Evolutionary conservation across 139 green algal species (phyloP).

Genomic region (Haematococcus sp.): DNA sequence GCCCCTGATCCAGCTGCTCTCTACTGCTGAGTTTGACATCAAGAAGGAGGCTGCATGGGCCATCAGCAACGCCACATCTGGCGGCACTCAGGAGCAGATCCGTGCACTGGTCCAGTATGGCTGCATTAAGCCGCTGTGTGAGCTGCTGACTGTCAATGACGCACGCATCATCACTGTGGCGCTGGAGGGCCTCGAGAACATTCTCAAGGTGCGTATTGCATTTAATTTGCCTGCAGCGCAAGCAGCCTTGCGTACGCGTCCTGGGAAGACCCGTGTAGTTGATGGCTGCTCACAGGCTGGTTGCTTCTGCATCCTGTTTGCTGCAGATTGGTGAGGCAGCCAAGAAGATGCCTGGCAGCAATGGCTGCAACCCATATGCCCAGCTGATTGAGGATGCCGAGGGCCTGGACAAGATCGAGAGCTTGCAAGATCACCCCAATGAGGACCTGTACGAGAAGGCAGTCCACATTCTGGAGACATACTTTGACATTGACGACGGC

Average conservation of each 20-base stretch:
- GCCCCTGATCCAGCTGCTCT: constrained; percentile 87
- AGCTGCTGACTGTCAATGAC: constrained; percentile 90
- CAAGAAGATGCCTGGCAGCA: constrained; percentile 43
- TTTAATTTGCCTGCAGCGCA: no score
- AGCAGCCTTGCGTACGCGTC: no score
- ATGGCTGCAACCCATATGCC: constrained; percentile 81
- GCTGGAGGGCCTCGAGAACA: constrained; percentile 98
- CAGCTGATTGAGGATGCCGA: constrained; percentile 93
- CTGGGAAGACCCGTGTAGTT: no score
- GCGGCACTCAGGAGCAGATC: constrained; percentile 81
- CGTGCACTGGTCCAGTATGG: constrained; percentile 83
- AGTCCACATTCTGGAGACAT: constrained; percentile 88
- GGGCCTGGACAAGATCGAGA: constrained; percentile 98
- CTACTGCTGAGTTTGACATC: constrained; percentile 97
- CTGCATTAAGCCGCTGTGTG: constrained; percentile 95
- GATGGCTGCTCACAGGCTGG: no score
- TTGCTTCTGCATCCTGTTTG: not conserved
- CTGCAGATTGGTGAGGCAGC: constrained; percentile 54
- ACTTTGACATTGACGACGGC: constrained; percentile 96
- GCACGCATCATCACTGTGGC: constrained; percentile 96
- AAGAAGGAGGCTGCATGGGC: constrained; percentile 99
- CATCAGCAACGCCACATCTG: constrained; percentile 97
- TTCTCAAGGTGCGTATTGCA: constrained; percentile 97
- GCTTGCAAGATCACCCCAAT: constrained; percentile 71
- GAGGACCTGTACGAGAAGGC: constrained; percentile 99